Base-by-base conservation (phyloP, 2,329 filamentous ascomycete genomes). In the Nigrospora sphaerica region DNA sequence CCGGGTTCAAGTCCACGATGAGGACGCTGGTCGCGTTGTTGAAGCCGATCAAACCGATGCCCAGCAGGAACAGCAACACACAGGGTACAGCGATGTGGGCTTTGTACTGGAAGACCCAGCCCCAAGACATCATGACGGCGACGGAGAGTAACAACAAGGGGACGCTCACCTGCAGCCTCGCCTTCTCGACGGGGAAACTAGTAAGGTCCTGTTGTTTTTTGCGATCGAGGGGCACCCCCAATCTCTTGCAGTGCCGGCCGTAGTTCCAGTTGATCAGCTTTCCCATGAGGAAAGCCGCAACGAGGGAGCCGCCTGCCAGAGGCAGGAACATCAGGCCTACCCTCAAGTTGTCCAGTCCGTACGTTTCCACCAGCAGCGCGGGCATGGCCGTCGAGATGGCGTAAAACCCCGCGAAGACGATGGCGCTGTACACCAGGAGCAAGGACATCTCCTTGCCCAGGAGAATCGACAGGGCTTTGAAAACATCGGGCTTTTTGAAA, bases 231-330 rank as follows among this genome's bases (percentile, higher is more conserved):
- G 67, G 58, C n/a, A 83, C 62, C 12, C 73, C 72, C 2, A 73
- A 62, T 2, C 62, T 64, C 12, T 60, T 59, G 16, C 79, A 78
- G 44, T 78, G 68, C 4, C 79, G 72, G 1, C 71, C 65, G 57
- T 80, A 85, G 53, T 81, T 83, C 66, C 73, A 75, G 57, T 85
- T 81, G 5, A 83, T 66, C 4, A 81, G 46, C 28, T 66, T 66
- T 6, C 80, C 76, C 16, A 64, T 61, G 13, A 57, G 49, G 19
- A 62, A 47, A 1, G 63, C 63, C 3, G 66, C 57, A 2, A 65
- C 36, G 14, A 65, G 57, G 39, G 63, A 64, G 5, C 67, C 68
- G 13, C 55, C 56, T 2, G 62, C 66, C 39, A 68, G 60, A 2
- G 68, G 68, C 7, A 68, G 37, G 45, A 64, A 68, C 54, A 65